Conservation (phyloP, 2,329 filamentous ascomycete genomes). For the Cytospora piceicola region DNA sequence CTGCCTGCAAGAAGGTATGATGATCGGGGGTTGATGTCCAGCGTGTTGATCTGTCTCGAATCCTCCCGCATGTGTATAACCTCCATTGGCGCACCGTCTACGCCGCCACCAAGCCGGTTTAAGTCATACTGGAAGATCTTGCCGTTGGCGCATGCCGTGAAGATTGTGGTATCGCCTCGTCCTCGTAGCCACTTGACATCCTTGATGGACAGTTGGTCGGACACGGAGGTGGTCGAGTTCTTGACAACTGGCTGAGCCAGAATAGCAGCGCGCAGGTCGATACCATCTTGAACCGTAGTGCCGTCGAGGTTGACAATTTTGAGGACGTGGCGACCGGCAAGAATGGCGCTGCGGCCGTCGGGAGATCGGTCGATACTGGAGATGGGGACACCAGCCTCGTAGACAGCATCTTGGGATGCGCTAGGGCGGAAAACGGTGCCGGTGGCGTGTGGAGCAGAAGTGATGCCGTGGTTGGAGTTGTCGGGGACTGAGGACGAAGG, state of each 20-base stretch:
- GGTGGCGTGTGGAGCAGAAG: conserved; percentile 47
- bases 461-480: conserved; percentile 40
- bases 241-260: conserved; percentile 52
- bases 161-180: conserved; percentile 56
- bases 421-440: conserved; percentile 53
- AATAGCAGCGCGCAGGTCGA: conserved; percentile 63
- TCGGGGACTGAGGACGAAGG: conserved; percentile 46
- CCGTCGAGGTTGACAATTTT: conserved; percentile 63
- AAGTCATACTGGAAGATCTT: conserved; percentile 69
- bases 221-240: conserved; percentile 43
- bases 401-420: conserved; percentile 60
- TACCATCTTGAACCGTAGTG: conserved; percentile 55
- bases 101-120: conserved; percentile 50
- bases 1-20: conserved; percentile 65
- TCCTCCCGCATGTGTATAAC: conserved; percentile 64
- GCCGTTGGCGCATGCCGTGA: conserved; percentile 66
- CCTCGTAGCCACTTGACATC: conserved; percentile 60
- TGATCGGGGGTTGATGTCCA: conserved; percentile 64
- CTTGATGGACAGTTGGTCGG: conserved; percentile 66
- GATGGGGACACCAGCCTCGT: conserved; percentile 57
- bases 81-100: conserved; percentile 51
- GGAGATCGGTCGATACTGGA: conserved; percentile 61
- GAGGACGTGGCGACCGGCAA: conserved; percentile 64
- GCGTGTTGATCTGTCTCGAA: conserved; percentile 64
- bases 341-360: conserved; percentile 58